Base-by-base conservation (phyloP, 2,329 filamentous ascomycete genomes). In the Graphiopsis chlorocephala region DNA sequence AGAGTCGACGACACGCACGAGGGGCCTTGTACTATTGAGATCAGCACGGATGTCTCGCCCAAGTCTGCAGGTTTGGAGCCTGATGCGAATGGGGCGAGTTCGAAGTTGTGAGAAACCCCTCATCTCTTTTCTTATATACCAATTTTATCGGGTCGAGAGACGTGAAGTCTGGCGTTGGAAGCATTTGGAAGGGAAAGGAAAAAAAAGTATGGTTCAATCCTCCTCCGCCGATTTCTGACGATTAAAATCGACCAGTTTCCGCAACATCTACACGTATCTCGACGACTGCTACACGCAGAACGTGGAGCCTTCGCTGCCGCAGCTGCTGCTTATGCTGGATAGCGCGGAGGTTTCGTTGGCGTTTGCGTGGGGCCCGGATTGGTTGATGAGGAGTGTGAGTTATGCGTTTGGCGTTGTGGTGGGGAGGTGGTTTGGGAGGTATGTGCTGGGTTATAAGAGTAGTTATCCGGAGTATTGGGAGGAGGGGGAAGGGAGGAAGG, bases 201-300 rank as follows among this genome's bases (percentile, higher is more conserved):
- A n/a, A n/a, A n/a, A n/a, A n/a, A n/a, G n/a, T n/a, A n/a, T n/a
- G n/a, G n/a, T n/a, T n/a, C n/a, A n/a, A n/a, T n/a, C n/a, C n/a
- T n/a, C n/a, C n/a, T n/a, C n/a, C 8, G 5, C 29, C 10, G 11
- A 8, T 31, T 31, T 5, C 29, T n/a, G 15, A 23, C 26, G 12
- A 23, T 10, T 14, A n/a, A 23, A 5, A 2, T n/a, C 47, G 14
- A 5, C 5, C 17, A 67, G 65, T 68, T 73, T 73, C 61, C 66
- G 72, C 17, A 72, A 72, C 58, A 66, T 75, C 20, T 74, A 73
- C 60, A 68, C 68, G 23, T 74, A 73, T 53, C 69, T 73, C 31
- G 72, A 74, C 20, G 71, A 74, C 60, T 74, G 72, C 63, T 70
- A 67, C 17, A 20, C 59, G 3, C 71, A 74, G 61, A 66, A 67